These are phyloP conservation scores for Cladophialophora immunda DNA, from an alignment of 2,329 filamentous ascomycete species.

Conservation along the genomic window DNA sequence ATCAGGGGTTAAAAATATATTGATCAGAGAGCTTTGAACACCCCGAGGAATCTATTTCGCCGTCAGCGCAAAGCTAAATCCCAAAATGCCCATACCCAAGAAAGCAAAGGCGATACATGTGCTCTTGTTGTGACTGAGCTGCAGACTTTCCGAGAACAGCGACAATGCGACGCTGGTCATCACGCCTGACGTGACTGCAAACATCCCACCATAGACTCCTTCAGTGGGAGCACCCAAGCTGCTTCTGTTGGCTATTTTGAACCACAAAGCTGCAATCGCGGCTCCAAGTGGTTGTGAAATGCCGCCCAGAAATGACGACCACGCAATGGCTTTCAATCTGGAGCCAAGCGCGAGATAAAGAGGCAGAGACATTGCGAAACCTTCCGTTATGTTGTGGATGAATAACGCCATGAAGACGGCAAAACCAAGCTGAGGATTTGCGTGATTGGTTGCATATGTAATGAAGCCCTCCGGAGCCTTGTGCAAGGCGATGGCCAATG, in stretches of 20 bases:
- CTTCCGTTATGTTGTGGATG: slow-evolving; percentile 98
- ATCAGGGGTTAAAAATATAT: neutral
- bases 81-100: slow-evolving; percentile 83
- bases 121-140: slow-evolving; percentile 79
- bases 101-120: slow-evolving; percentile 84
- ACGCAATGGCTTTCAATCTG: slow-evolving; percentile 81
- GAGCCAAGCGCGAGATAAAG: slow-evolving; percentile 89
- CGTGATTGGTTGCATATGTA: slow-evolving; percentile 97
- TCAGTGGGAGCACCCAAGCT: slow-evolving; percentile 56
- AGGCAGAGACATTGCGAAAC: slow-evolving; percentile 91
- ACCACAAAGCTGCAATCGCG: slow-evolving; percentile 83
- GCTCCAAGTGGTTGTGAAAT: slow-evolving; percentile 88
- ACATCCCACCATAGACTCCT: slow-evolving; percentile 69
- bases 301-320: slow-evolving; percentile 84
- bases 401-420: slow-evolving; percentile 95
- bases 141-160: slow-evolving; percentile 85
- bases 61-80: slow-evolving; percentile 84
- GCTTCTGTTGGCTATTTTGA: slow-evolving; percentile 71
- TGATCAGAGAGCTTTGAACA: neutral
- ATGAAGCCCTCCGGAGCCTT: slow-evolving; percentile 90
- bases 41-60: slow-evolving; percentile 49
- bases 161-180: slow-evolving; percentile 94
- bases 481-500: slow-evolving; percentile 92
- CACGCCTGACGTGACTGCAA: slow-evolving; percentile 88
- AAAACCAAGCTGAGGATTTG: slow-evolving; percentile 85